These are phyloP conservation scores for Puccinia novopanici DNA, from an alignment of 1,284 basidiomycete genomes.

Conservation along the genomic window DNA sequence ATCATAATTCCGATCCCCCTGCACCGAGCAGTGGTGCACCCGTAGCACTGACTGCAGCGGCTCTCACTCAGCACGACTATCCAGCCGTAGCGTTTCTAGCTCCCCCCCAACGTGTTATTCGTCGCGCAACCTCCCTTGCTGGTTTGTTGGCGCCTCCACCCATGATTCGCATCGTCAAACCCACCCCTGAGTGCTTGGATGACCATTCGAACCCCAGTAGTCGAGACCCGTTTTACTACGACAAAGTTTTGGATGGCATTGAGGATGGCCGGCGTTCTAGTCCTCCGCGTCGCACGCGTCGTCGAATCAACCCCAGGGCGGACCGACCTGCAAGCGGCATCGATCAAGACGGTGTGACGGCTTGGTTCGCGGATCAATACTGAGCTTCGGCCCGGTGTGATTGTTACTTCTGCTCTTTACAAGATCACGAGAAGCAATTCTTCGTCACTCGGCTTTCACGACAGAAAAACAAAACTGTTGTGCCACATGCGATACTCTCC, in stretches of 20 bases:
- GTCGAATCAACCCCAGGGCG: constrained; percentile 6
- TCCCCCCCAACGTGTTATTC: constrained; percentile 5
- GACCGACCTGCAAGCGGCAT: background rate
- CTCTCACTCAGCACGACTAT: constrained; percentile 43
- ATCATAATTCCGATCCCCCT: background rate
- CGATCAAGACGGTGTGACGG: constrained; percentile 26
- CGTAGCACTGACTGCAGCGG: constrained; percentile 17
- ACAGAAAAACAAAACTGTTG: background rate
- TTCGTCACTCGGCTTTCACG: background rate
- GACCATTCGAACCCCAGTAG: constrained; percentile 50
- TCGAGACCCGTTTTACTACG: constrained; percentile 50
- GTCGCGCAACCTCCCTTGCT: constrained; percentile 28
- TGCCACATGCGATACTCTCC: no score
- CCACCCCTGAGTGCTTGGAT: constrained; percentile 48
- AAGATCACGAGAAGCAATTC: background rate
- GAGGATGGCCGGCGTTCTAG: constrained; percentile 6
- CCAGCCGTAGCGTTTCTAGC: constrained; percentile 32
- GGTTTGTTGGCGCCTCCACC: constrained; percentile 4
- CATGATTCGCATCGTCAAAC: constrained; percentile 44
- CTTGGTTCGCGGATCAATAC: constrained; percentile 51
- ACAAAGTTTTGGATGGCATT: constrained; percentile 35
- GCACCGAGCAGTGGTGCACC: background rate
- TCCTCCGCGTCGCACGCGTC: constrained; percentile 5
- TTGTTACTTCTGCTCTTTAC: background rate
- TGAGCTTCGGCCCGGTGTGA: background rate